Conservation (phyloP, 495 filamentous ascomycete species). For the Neurospora hispaniola region DNA sequence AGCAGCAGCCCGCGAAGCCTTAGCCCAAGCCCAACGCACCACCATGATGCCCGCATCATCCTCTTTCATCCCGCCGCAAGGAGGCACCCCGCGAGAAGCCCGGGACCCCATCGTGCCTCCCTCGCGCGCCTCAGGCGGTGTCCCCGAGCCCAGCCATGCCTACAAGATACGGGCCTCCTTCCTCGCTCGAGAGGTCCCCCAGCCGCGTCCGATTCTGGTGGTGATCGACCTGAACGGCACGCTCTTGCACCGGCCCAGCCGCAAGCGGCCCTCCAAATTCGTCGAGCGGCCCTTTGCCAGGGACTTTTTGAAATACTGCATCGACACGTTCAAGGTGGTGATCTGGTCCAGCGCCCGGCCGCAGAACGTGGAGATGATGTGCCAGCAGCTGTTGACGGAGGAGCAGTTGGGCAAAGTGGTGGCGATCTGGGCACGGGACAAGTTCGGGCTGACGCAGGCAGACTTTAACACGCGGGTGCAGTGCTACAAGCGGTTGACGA, state of each 20-base stretch:
- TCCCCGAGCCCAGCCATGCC: slow-evolving; percentile 30
- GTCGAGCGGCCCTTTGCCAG: slow-evolving; percentile 49
- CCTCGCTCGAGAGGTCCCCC: slow-evolving; percentile 9
- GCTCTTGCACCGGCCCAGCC: slow-evolving; percentile 56
- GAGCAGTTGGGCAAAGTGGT: slow-evolving; percentile 39
- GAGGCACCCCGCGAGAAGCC: not conserved
- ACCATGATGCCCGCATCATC: not conserved
- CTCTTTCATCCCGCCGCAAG: not conserved
- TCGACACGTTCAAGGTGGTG: slow-evolving; percentile 62
- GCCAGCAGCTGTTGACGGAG: slow-evolving; percentile 38
- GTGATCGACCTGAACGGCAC: slow-evolving; percentile 94
- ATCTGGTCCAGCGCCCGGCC: slow-evolving; percentile 84
- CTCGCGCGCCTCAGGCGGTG: slow-evolving; percentile 34
- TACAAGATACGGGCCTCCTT: slow-evolving; percentile 29
- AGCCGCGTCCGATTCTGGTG: slow-evolving; percentile 49
- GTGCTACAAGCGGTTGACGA: slow-evolving; percentile 75
- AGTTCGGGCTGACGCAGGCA: slow-evolving; percentile 48
- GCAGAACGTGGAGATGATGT: slow-evolving; percentile 56
- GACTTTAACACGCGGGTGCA: slow-evolving; percentile 66
- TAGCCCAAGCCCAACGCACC: not conserved
- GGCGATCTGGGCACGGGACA: slow-evolving; percentile 72
- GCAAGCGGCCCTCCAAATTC: slow-evolving; percentile 39
- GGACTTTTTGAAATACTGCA: slow-evolving; percentile 55
- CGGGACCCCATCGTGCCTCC: slow-evolving; percentile 22
- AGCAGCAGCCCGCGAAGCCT: not conserved